Conservation (phyloP, 2,329 filamentous ascomycete genomes). For the Hymenoscyphus linearis region DNA sequence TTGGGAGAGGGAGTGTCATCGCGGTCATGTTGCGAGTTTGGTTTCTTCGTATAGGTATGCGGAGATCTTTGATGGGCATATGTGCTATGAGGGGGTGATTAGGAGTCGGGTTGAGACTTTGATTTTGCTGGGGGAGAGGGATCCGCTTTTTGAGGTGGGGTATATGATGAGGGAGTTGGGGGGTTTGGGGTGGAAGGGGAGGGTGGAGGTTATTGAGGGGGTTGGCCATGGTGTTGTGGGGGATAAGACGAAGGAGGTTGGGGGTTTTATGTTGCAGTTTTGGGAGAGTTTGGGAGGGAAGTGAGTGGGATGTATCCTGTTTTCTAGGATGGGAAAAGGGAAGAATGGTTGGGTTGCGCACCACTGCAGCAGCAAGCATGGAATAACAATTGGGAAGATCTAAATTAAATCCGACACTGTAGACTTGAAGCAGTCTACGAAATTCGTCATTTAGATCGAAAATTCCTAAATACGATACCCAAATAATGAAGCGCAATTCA, state of each 20-base stretch:
- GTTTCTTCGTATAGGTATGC: constrained; percentile 43
- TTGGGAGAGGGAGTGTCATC: constrained; percentile 34
- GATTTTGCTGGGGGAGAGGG: neutral
- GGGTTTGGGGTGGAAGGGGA: constrained; percentile 29
- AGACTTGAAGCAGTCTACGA: too few relatives aligned
- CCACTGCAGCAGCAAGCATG: too few relatives aligned
- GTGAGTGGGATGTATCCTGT: neutral
- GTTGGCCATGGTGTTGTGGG: constrained; percentile 39
- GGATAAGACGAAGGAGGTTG: constrained; percentile 13
- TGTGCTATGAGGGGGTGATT: constrained; percentile 7
- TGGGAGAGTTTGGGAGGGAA: constrained; percentile 23
- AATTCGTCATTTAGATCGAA: too few relatives aligned
- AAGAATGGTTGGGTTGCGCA: too few relatives aligned
- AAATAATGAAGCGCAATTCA: too few relatives aligned
- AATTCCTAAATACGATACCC: too few relatives aligned
- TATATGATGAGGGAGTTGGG: constrained; percentile 27
- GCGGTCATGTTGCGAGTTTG: constrained; percentile 41
- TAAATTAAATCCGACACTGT: too few relatives aligned
- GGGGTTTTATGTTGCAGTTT: constrained; percentile 5
- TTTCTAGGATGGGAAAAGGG: too few relatives aligned
- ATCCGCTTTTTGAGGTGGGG: neutral
- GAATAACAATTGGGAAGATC: too few relatives aligned
- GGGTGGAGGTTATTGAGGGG: constrained; percentile 34
- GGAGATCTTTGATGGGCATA: constrained; percentile 12
- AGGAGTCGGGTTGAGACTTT: constrained; percentile 11